Conservation (phyloP, 192 early-diverging fungal genomes). For the Linnemannia hyalina region DNA sequence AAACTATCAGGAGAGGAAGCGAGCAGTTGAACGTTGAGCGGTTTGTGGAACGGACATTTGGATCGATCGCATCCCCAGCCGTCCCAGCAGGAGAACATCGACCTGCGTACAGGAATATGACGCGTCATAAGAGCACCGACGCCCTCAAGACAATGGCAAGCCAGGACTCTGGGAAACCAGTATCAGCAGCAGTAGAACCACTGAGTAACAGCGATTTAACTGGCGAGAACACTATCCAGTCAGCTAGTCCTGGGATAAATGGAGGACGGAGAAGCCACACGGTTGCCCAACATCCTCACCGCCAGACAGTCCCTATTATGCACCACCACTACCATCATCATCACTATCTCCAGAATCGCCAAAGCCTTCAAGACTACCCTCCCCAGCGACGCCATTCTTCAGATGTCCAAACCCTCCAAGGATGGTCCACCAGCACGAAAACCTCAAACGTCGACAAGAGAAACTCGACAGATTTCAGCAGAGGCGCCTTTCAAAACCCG, state of each 20-base stretch:
- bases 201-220: neutral
- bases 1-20: constrained; percentile 14
- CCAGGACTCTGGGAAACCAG: neutral
- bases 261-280: constrained; percentile 7
- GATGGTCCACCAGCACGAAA: constrained; percentile 11
- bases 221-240: neutral
- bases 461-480: neutral
- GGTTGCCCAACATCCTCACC: constrained; percentile 35
- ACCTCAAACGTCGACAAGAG: constrained; percentile 1
- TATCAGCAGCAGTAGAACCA: neutral
- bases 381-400: constrained; percentile 27
- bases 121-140: constrained; percentile 19
- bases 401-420: constrained; percentile 18
- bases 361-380: constrained; percentile 20
- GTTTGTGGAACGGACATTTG: constrained; percentile 29
- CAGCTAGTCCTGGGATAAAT: neutral
- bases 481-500: neutral
- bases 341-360: constrained; percentile 21
- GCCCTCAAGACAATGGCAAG: neutral
- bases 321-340: constrained; percentile 31
- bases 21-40: constrained; percentile 27
- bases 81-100: neutral
- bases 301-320: constrained; percentile 38
- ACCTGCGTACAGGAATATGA: neutral
- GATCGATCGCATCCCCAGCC: neutral